Evolutionary conservation across 2,329 filamentous ascomycete species (phyloP).

Genomic region (Botrytis sinoallii): DNA sequence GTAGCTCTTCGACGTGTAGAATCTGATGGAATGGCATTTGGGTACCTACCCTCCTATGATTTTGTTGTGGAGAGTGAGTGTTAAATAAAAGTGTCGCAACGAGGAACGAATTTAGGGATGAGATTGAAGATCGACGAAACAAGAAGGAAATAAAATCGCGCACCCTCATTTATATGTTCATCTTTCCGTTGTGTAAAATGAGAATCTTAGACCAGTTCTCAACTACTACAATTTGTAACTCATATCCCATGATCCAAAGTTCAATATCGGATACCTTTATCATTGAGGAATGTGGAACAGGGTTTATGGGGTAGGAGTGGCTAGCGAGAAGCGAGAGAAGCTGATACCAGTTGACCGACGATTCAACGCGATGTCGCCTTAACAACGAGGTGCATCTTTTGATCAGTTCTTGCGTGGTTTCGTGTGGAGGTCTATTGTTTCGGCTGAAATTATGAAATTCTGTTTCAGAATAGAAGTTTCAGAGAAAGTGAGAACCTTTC

Average conservation of each 20-base stretch:
- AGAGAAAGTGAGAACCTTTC: not conserved
- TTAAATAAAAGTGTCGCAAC: not conserved
- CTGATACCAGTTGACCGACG: not conserved
- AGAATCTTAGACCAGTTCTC: accelerated
- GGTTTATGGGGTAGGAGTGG: not conserved
- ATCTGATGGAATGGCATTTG: not conserved
- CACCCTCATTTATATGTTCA: not conserved
- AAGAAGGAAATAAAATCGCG: not conserved
- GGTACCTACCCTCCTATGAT: accelerated
- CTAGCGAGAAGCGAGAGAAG: not conserved
- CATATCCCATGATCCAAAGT: not conserved
- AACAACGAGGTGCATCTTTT: not conserved
- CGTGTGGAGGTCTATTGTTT: not conserved
- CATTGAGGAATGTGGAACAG: not conserved
- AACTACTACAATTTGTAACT: not conserved
- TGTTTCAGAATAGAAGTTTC: not conserved
- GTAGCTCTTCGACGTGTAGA: not conserved
- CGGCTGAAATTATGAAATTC: not conserved
- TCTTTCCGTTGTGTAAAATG: not conserved
- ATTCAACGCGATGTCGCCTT: not conserved
- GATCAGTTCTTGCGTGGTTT: not conserved
- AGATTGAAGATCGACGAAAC: not conserved
- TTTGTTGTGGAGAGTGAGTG: not conserved
- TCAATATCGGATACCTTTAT: not conserved
- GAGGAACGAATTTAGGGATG: no score